Evolutionary conservation across 1,284 basidiomycete species (phyloP), one percentile per base, ranked within the genome.

Genomic region (Sanghuangporus weigelae): DNA sequence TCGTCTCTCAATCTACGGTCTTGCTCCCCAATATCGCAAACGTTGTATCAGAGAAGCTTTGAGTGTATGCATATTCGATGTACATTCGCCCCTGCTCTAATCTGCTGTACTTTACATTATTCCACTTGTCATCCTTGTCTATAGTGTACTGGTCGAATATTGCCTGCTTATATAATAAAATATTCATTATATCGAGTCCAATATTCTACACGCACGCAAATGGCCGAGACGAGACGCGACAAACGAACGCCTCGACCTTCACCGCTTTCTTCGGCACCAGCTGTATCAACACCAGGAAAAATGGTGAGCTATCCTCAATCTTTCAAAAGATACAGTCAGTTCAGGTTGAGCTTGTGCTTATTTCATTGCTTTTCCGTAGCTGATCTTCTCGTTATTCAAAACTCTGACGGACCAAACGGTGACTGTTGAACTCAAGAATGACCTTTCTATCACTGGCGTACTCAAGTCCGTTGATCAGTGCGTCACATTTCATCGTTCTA

Each of bases 381-480:
- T 96, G 70, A 96, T 96, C 71, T 96, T 96, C 78, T 96, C 94
- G 56, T 95, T 98, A 51, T 99, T 99, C 89, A 99, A 99, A 80
- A 99, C 96, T 14, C 86, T 99, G 58, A 98, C 96, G 3, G 96
- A 97, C 76, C 96, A 98, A 74, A 86, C 89, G 70, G 95, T 98
- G 71, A 97, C 95, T 16, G 95, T 99, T 70, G 96, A 99, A 76
- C 89, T 99, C 72, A 99, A 99, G 81, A 99, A 99, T 78, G 96
- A 99, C 77, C 87, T 99, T 60, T 95, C 93, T 19, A 96, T 99
- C 74, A 95, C 93, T 12, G 97, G 97, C 2, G 92, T 95, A 23
- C 80, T 99, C 70, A 98, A 97, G 81, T 96, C 94, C 58, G 96
- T 99, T 55, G 96, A 98, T 81, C 97, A 99, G 95, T 96, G 73